phyloP scores from a whole-genome alignment of 768 basidiomycete species.

The Russula sp. region DNA sequence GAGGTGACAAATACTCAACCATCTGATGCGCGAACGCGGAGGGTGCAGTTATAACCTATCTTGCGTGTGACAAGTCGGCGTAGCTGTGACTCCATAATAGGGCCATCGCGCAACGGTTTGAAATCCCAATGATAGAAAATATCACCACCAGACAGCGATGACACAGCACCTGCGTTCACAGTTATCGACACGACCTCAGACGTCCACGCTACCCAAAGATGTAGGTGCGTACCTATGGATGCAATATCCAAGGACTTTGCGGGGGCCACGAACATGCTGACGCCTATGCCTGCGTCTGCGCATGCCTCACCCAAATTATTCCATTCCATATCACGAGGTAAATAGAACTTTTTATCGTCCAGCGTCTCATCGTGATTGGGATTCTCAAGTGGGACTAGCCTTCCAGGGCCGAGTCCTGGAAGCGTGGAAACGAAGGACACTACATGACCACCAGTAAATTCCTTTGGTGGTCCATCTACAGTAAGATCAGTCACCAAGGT shows the following conservation, averaged over 20 bases:
- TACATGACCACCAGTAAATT: slow-evolving; percentile 70
- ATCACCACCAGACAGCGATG: slow-evolving; percentile 80
- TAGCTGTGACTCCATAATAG: slow-evolving; percentile 67
- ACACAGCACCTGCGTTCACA: slow-evolving; percentile 44
- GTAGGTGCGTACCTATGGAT: slow-evolving; percentile 55
- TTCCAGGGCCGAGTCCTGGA: slow-evolving; percentile 68
- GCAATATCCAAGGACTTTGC: slow-evolving; percentile 77
- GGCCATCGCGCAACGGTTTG: slow-evolving; percentile 55
- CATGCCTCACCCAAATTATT: slow-evolving; percentile 79
- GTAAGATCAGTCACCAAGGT: slow-evolving; percentile 10
- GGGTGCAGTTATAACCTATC: slow-evolving; percentile 71
- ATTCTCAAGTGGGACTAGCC: slow-evolving; percentile 55
- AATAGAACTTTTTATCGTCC: slow-evolving; percentile 77
- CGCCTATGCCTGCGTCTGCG: slow-evolving; percentile 82
- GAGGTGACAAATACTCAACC: slow-evolving; percentile 38
- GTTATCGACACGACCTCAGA: not conserved
- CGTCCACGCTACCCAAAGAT: not conserved
- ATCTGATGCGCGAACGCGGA: slow-evolving; percentile 78
- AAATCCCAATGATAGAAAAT: slow-evolving; percentile 92
- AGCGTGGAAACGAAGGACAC: slow-evolving; percentile 62
- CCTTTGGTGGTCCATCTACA: slow-evolving; percentile 30
- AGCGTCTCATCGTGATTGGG: slow-evolving; percentile 68
- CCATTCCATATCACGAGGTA: slow-evolving; percentile 75
- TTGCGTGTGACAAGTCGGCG: slow-evolving; percentile 57
- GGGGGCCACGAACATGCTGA: slow-evolving; percentile 83